Percentiles rank a stretch among this genome's conserved stretches.
Conservation (phyloP, 352 stramenopile genomes). For the Phytophthora sansomeana region DNA sequence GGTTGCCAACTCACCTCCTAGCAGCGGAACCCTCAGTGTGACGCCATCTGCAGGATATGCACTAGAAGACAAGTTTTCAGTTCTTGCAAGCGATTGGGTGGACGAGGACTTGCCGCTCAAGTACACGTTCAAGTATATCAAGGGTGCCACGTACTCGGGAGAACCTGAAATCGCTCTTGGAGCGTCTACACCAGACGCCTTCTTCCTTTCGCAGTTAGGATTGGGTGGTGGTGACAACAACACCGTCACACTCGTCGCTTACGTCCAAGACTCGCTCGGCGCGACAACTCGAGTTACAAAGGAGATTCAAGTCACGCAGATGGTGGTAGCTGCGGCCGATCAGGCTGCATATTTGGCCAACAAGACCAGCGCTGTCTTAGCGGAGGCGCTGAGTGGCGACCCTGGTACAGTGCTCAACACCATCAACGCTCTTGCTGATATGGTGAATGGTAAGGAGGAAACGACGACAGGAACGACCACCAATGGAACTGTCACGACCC, state of each 20-base stretch:
- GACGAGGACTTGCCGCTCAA: constrained; percentile 70
- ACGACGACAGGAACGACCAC: constrained; percentile 33
- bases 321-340: constrained; percentile 47
- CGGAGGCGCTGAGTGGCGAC: constrained; percentile 58
- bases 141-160: constrained; percentile 53
- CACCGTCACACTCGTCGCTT: constrained; percentile 70
- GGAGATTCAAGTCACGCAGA: constrained; percentile 61
- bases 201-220: constrained; percentile 61
- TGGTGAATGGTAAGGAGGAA: constrained; percentile 65
- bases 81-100: constrained; percentile 66
- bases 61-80: constrained; percentile 60
- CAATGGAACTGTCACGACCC: constrained; percentile 20
- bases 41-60: constrained; percentile 55
- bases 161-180: constrained; percentile 61
- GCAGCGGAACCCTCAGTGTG: constrained; percentile 51
- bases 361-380: constrained; percentile 61
- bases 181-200: constrained; percentile 56
- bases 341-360: constrained; percentile 62
- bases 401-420: constrained; percentile 67
- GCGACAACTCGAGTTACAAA: constrained; percentile 54
- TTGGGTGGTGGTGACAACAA: constrained; percentile 64
- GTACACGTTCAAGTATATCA: constrained; percentile 84
- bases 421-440: constrained; percentile 69
- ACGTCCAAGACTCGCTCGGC: constrained; percentile 65
- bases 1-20: constrained; percentile 59